These are phyloP conservation scores for Aureobasidium sp. DNA, from an alignment of 2,329 filamentous ascomycete genomes.

Conservation along the genomic window DNA sequence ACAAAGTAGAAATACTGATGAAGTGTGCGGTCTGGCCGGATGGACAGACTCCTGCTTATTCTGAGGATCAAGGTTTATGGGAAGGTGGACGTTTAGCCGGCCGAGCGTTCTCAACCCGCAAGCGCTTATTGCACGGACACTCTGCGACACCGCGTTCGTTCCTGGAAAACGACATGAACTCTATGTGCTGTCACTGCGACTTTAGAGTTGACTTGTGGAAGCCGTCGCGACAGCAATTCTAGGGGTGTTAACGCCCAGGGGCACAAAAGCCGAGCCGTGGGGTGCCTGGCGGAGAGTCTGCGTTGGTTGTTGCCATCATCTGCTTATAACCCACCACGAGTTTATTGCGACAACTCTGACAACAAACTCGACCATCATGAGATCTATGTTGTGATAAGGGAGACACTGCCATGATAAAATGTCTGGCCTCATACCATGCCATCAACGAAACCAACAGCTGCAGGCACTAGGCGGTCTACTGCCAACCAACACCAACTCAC, in stretches of 20 bases:
- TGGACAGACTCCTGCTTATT: not conserved
- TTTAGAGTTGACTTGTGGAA: no score
- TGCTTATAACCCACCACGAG: not conserved
- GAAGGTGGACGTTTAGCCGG: not conserved
- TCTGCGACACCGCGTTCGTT: not conserved
- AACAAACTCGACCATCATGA: not conserved
- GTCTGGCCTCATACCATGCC: not conserved
- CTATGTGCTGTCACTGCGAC: not conserved
- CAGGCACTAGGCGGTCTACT: not conserved
- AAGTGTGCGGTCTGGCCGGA: not conserved
- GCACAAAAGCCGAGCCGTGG: not conserved
- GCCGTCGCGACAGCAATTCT: no score
- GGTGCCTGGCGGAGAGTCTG: not conserved
- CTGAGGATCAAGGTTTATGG: not conserved
- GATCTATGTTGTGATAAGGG: not conserved
- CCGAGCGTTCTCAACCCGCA: no score
- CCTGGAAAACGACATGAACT: not conserved
- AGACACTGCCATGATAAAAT: not conserved
- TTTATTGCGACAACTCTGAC: not conserved
- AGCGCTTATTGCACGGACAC: not conserved
- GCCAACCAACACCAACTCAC: constrained; percentile 1
- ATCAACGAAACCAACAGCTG: not conserved
- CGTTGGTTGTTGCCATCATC: not conserved
- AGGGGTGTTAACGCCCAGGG: not conserved
- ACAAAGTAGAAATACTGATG: not conserved